A percentile compares a stretch with the other conserved stretches of the same genome.
Evolutionary conservation across 2,329 filamentous ascomycete species (phyloP).

Genomic region (Clonostachys sp.): DNA sequence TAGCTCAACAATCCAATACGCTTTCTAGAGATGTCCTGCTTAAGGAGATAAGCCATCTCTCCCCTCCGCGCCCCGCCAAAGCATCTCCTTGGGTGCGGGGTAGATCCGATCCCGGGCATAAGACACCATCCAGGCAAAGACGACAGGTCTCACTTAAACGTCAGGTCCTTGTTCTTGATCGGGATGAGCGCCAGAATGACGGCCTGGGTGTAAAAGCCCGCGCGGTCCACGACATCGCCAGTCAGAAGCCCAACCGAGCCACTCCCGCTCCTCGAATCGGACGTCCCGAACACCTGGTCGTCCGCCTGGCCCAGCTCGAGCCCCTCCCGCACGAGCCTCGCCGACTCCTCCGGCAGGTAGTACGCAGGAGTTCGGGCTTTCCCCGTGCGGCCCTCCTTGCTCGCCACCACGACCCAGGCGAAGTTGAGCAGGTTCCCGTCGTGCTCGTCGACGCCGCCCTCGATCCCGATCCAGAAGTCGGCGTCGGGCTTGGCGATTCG

Average conservation of each 20-base stretch:
- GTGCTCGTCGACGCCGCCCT: conserved; percentile 29
- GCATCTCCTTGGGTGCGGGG: no score
- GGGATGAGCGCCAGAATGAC: conserved; percentile 34
- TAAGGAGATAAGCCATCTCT: not conserved
- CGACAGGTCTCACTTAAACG: conserved; percentile 12
- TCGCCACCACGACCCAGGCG: conserved; percentile 31
- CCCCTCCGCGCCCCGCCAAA: no score
- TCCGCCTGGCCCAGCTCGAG: conserved; percentile 34
- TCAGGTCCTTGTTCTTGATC: conserved; percentile 25
- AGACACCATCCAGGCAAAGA: no score
- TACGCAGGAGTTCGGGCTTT: conserved; percentile 30
- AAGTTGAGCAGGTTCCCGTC: conserved; percentile 23
- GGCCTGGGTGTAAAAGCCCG: conserved; percentile 29
- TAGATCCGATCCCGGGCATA: no score
- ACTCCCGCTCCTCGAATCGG: conserved; percentile 28
- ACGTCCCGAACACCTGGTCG: conserved; percentile 26
- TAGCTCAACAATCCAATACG: no score
- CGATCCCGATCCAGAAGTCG: conserved; percentile 33
- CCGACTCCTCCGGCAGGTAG: conserved; percentile 28
- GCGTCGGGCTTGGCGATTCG: conserved; percentile 18
- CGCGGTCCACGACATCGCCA: conserved; percentile 24
- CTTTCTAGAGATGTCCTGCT: no score
- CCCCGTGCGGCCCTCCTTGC: conserved; percentile 17
- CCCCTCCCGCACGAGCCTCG: conserved; percentile 23
- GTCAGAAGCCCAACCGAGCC: conserved; percentile 35